Evolutionary conservation across 2,329 filamentous ascomycete species (phyloP).

Genomic region (Colletotrichum gigasporum): DNA sequence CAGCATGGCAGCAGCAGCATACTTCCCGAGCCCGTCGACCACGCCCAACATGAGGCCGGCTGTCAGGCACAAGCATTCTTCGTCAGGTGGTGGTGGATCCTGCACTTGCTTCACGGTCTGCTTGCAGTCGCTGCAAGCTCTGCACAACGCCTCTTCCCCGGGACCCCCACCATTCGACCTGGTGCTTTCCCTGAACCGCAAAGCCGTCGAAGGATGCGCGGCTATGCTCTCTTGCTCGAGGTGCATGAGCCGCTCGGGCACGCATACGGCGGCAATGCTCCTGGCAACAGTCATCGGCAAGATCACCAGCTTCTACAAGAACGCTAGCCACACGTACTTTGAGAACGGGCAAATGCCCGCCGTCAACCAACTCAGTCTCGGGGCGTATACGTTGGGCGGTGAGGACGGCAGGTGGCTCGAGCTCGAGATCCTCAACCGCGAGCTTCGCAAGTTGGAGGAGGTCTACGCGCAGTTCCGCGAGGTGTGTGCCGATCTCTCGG

Average conservation of each 20-base stretch:
- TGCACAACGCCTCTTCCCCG: slow-evolving; percentile 55
- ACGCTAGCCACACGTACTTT: slow-evolving; percentile 50
- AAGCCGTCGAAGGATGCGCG: slow-evolving; percentile 58
- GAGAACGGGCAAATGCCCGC: slow-evolving; percentile 37
- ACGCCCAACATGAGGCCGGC: slow-evolving; percentile 46
- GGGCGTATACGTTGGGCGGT: slow-evolving; percentile 54
- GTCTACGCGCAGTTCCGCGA: slow-evolving; percentile 55
- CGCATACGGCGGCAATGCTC: slow-evolving; percentile 57
- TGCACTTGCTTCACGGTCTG: slow-evolving; percentile 59
- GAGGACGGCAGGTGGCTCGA: slow-evolving; percentile 58
- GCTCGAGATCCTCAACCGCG: slow-evolving; percentile 57
- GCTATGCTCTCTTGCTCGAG: slow-evolving; percentile 55
- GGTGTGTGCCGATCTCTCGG: slow-evolving; percentile 48
- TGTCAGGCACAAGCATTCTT: slow-evolving; percentile 33
- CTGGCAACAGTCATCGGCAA: slow-evolving; percentile 60
- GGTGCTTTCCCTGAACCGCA: slow-evolving; percentile 55
- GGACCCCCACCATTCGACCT: slow-evolving; percentile 52
- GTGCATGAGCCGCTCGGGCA: slow-evolving; percentile 55
- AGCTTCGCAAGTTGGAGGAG: slow-evolving; percentile 57
- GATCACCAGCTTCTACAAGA: slow-evolving; percentile 57
- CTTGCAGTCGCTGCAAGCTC: slow-evolving; percentile 55
- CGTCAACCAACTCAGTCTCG: slow-evolving; percentile 44
- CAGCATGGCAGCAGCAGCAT: slow-evolving; percentile 44
- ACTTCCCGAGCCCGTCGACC: slow-evolving; percentile 50
- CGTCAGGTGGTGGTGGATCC: slow-evolving; percentile 38